Evolutionary conservation across 495 filamentous ascomycete genomes (phyloP).

Genomic region (Talaromyces nanjingensis): DNA sequence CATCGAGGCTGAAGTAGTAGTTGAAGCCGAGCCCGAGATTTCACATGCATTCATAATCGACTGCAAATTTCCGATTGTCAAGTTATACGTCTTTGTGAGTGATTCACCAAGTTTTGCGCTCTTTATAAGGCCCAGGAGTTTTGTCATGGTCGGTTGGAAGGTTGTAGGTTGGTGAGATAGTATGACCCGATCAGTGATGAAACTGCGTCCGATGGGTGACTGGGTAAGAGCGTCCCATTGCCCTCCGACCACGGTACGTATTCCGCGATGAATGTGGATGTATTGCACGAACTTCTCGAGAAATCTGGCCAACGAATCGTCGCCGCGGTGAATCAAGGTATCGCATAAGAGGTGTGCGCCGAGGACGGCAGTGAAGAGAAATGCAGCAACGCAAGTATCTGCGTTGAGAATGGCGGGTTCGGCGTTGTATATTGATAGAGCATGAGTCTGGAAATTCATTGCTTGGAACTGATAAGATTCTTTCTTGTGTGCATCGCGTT

Average conservation of each 20-base stretch:
- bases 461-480: constrained; percentile 35
- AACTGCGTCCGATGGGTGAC: background rate
- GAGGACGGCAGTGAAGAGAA: constrained; percentile 42
- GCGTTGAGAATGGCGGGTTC: constrained; percentile 14
- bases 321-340: constrained; percentile 16
- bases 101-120: constrained; percentile 8
- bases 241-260: constrained; percentile 22
- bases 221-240: constrained; percentile 18
- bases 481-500: background rate
- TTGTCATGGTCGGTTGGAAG: constrained; percentile 1
- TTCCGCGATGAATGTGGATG: constrained; percentile 37
- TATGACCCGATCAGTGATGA: constrained; percentile 10
- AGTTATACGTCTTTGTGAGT: constrained; percentile 13
- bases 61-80: constrained; percentile 16
- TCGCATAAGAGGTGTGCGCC: constrained; percentile 44
- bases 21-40: background rate
- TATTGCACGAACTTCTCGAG: constrained; percentile 35
- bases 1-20: constrained; percentile 1
- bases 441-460: constrained; percentile 42
- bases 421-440: constrained; percentile 36
- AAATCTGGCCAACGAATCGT: constrained; percentile 23
- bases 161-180: constrained; percentile 2
- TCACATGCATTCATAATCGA: constrained; percentile 6
- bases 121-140: constrained; percentile 11
- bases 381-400: constrained; percentile 33